Evolutionary conservation across 2,329 filamentous ascomycete genomes (phyloP).

Genomic region (Sarocladium kiliense): DNA sequence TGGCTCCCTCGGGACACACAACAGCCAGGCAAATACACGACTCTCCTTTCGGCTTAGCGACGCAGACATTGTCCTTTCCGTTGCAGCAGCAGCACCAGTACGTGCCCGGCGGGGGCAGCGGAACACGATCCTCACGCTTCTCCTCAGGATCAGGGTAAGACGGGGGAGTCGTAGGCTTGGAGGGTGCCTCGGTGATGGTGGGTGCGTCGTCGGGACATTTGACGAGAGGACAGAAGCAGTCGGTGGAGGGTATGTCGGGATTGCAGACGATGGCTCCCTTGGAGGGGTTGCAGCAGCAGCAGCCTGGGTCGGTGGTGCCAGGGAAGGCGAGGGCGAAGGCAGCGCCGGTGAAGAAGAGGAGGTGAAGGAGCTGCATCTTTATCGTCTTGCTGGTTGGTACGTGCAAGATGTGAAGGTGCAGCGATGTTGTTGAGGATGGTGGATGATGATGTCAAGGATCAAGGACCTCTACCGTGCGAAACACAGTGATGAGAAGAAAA

Average conservation of each 20-base stretch:
- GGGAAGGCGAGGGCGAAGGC: slow-evolving; percentile 16
- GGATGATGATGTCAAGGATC: slow-evolving; percentile 13
- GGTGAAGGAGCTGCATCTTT: slow-evolving; percentile 14
- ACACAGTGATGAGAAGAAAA: not conserved
- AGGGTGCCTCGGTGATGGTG: slow-evolving; percentile 4
- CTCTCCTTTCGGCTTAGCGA: slow-evolving; percentile 8
- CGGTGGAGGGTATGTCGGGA: slow-evolving; percentile 10
- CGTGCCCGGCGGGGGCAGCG: slow-evolving; percentile 10
- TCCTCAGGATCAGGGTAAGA: slow-evolving; percentile 6
- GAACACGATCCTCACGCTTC: slow-evolving; percentile 14
- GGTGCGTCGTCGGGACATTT: slow-evolving; percentile 18
- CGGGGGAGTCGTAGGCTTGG: slow-evolving; percentile 9
- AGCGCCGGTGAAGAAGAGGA: slow-evolving; percentile 17
- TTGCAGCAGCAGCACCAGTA: slow-evolving; percentile 18
- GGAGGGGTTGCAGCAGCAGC: slow-evolving; percentile 29
- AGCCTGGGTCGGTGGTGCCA: slow-evolving; percentile 15
- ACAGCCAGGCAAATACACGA: slow-evolving; percentile 14
- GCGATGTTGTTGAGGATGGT: no score
- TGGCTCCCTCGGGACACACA: slow-evolving; percentile 8
- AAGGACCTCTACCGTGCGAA: slow-evolving; percentile 14
- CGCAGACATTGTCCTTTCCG: slow-evolving; percentile 2
- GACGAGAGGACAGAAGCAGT: slow-evolving; percentile 22
- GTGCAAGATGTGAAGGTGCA: no score
- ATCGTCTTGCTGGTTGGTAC: no score
- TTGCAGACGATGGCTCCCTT: slow-evolving; percentile 20